A percentile compares a stretch with the other conserved stretches of the same genome.
Evolutionary conservation across 73 alveolate species (phyloP).

Genomic region (Uronychia setigera): DNA sequence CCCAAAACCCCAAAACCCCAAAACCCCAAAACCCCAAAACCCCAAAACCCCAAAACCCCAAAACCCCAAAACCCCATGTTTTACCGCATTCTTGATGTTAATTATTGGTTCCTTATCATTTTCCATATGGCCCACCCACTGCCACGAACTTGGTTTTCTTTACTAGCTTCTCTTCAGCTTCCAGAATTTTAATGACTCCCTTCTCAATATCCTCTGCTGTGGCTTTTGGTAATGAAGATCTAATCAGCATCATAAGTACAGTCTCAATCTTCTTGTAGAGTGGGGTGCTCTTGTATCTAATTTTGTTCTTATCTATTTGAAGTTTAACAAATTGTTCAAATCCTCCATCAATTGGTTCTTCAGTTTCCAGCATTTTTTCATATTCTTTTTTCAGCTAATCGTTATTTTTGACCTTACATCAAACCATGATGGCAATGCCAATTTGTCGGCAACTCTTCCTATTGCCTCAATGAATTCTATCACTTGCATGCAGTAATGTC

Average conservation of each 20-base stretch:
- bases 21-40: no score
- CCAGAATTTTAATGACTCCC: not conserved
- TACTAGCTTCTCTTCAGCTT: not conserved
- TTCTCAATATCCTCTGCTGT: not conserved
- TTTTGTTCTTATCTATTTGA: no score
- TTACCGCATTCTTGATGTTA: no score
- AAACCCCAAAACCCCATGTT: no score
- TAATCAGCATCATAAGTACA: not conserved
- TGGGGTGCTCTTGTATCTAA: no score
- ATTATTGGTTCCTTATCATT: no score
- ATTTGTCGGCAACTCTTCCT: slow-evolving; percentile 75
- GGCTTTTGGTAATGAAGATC: slow-evolving; percentile 1
- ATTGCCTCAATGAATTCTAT: slow-evolving; percentile 81
- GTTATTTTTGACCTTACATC: not conserved
- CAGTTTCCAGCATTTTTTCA: not conserved
- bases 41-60: no score
- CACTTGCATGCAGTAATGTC: slow-evolving; percentile 68
- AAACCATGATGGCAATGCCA: no score
- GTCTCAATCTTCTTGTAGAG: slow-evolving; percentile 17
- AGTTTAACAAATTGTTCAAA: no score
- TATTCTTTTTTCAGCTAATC: not conserved
- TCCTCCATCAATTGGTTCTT: no score
- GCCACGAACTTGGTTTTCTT: slow-evolving; percentile 31
- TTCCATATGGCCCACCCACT: slow-evolving; percentile 8
- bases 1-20: no score